phyloP scores from a whole-genome alignment of 805 yeast genomes.

The Teunomyces gatunensis region DNA sequence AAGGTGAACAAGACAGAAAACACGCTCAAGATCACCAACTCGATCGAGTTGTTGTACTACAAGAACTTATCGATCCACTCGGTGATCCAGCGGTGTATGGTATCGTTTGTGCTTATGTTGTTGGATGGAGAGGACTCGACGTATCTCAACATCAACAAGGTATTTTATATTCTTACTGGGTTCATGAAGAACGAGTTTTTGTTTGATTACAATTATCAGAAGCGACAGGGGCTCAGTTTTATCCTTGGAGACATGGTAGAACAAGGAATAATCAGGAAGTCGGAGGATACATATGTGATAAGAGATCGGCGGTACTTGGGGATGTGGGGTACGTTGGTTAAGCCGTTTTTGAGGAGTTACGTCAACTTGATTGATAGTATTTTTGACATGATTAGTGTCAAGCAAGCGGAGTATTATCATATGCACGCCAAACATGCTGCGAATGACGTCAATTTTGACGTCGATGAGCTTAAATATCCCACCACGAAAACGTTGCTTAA shows the following conservation, averaged over 20 bases:
- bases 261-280: conserved; percentile 12
- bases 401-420: conserved; percentile 11
- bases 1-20: conserved; percentile 21
- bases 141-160: conserved; percentile 19
- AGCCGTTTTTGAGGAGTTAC: conserved; percentile 35
- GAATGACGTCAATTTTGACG: conserved; percentile 7
- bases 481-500: conserved; percentile 33
- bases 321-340: conserved; percentile 26
- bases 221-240: conserved; percentile 23
- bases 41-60: conserved; percentile 56
- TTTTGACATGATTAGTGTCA: conserved; percentile 12
- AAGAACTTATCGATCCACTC: conserved; percentile 57
- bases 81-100: conserved; percentile 50
- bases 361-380: conserved; percentile 22
- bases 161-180: conserved; percentile 35
- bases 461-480: conserved; percentile 20
- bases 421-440: conserved; percentile 9
- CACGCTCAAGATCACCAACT: conserved; percentile 39
- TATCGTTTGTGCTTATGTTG: conserved; percentile 27
- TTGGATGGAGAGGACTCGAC: conserved; percentile 4
- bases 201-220: conserved; percentile 38
- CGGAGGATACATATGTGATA: conserved; percentile 15
- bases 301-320: conserved; percentile 21
- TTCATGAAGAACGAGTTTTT: conserved; percentile 42
- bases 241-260: conserved; percentile 25